Evolutionary conservation across 768 basidiomycete species (phyloP).

Genomic region (Auricularia auricula-judae): DNA sequence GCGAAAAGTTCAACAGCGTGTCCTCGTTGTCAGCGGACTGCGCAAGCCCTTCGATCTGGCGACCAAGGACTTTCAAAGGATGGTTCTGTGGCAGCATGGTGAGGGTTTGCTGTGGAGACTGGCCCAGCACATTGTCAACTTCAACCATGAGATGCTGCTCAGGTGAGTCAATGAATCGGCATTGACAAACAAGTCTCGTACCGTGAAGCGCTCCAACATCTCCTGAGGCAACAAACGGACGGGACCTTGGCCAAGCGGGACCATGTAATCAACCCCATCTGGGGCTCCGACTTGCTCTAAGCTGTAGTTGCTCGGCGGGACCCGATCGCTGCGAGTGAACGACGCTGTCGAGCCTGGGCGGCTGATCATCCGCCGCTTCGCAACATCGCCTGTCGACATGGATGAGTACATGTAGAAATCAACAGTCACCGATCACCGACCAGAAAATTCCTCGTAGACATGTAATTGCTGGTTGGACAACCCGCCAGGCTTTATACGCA

Average conservation of each 20-base stretch:
- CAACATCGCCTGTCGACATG: slow-evolving; percentile 35
- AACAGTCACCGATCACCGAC: background rate
- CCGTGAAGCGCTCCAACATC: slow-evolving; percentile 80
- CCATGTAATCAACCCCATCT: background rate
- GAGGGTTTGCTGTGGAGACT: slow-evolving; percentile 57
- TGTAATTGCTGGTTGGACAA: slow-evolving; percentile 70
- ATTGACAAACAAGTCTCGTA: slow-evolving; percentile 24
- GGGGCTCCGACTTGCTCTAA: background rate
- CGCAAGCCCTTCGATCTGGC: slow-evolving; percentile 75
- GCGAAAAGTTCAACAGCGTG: slow-evolving; percentile 85
- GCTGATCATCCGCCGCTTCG: slow-evolving; percentile 47
- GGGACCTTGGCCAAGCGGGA: background rate
- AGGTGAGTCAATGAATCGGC: background rate
- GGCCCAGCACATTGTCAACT: slow-evolving; percentile 68
- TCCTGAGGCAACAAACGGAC: slow-evolving; percentile 53
- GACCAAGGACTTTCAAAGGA: slow-evolving; percentile 75
- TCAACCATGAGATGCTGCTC: slow-evolving; percentile 42
- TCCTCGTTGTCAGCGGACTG: slow-evolving; percentile 71
- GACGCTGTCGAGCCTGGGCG: slow-evolving; percentile 64
- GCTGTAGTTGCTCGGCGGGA: slow-evolving; percentile 6
- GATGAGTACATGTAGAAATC: background rate
- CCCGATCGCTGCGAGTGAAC: slow-evolving; percentile 39
- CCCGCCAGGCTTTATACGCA: slow-evolving; percentile 76
- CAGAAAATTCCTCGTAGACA: slow-evolving; percentile 86
- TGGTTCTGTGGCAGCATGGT: slow-evolving; percentile 68